Base-by-base conservation (phyloP, 352 stramenopile species). In the Phytophthora melonis region DNA sequence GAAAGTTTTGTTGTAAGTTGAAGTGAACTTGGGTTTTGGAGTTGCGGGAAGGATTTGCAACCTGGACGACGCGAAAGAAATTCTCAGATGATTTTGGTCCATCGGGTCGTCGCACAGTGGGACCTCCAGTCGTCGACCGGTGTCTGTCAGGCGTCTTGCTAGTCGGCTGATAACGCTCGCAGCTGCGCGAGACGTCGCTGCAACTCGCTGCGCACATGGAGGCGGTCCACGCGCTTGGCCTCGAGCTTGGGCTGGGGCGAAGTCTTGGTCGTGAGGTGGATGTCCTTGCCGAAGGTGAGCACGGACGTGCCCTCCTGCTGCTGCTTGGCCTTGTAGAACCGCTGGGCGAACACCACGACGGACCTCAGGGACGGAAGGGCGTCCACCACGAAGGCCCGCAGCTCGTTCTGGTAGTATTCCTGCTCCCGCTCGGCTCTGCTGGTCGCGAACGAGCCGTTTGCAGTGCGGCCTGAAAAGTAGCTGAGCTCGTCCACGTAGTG, bases 381-480 rank as follows among this genome's bases (percentile, higher is more conserved):
- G 8, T 68, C 34, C 3, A 82, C n/a, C 3, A 93, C 77, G 50
- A 91, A 83, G 0, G 74, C 71, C 1, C 75, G 79, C 64, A 90
- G 79, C 18, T 91, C 80, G 69, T 92, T 93, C 60, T 93, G 72
- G 63, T 90, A 92, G 39, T 92, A 93, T 30, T 83, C 67, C 39
- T 80, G 74, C 25, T 87, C 77, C 16, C 72, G 73, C 39, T 72
- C 62, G 1, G 60, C 34, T n/a, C 60, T 72, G 18, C 78, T 73
- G 4, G 58, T 69, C 7, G 77, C 70, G 36, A 89, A 88, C 2
- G 80, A 82, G 5, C 54, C 70, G 8, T 27, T 55, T 3, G 66
- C 52, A 1, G 75, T 69, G 27, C 79, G 72, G 2, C 82, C 80
- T 0, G 84, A 81, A 52, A 90, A 93, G 62, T 84, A 94, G 25